Conservation (phyloP, 73 alveolate genomes). For the Paramecium octaurelia region DNA sequence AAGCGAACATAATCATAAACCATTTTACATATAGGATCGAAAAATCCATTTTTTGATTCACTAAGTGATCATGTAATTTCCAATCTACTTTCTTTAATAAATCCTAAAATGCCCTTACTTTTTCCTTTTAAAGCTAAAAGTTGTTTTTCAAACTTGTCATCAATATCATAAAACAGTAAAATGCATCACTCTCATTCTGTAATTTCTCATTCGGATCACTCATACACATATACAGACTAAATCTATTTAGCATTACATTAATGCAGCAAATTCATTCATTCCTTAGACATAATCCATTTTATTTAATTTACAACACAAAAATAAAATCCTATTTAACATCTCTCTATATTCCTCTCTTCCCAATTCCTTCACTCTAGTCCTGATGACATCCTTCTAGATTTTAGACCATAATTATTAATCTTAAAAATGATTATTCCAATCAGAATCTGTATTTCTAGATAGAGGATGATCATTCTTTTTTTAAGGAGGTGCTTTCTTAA, state of each 20-base stretch:
- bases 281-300: constrained; percentile 18
- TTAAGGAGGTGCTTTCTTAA: neutral
- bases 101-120: neutral
- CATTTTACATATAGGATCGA: neutral
- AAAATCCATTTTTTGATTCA: neutral
- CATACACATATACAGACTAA: neutral
- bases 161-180: neutral
- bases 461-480: constrained; percentile 21
- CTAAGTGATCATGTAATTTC: constrained; percentile 4
- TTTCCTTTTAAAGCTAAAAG: neutral
- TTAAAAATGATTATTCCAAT: constrained; percentile 36
- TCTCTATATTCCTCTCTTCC: neutral
- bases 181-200: constrained; percentile 11
- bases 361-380: neutral
- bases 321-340: neutral
- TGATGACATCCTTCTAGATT: constrained; percentile 23
- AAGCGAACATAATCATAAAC: neutral
- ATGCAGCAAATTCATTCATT: constrained; percentile 46
- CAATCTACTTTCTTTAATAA: neutral
- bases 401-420: neutral
- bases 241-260: neutral
- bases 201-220: neutral
- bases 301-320: constrained; percentile 27
- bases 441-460: constrained; percentile 18
- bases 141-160: constrained; percentile 12